A percentile compares a stretch with the other conserved stretches of the same genome.
Conservation (phyloP, 108 stramenopile species). For the Cyclostephanos invisitatus region DNA sequence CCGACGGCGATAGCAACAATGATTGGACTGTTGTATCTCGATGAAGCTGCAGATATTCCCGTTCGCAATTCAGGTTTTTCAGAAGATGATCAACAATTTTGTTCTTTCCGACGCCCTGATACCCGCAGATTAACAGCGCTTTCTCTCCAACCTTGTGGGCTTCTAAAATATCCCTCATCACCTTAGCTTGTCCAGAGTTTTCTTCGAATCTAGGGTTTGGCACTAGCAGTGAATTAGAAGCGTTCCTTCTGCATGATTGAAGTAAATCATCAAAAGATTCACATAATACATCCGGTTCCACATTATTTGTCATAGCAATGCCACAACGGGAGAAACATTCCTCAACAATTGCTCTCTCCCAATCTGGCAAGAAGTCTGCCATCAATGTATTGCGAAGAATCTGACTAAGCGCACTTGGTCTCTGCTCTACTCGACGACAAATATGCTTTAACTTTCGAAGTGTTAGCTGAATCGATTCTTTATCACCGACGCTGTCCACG, state of each 20-base stretch:
- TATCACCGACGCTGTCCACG: slow-evolving; percentile 53
- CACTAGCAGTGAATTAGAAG: slow-evolving; percentile 52
- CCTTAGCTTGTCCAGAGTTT: slow-evolving; percentile 48
- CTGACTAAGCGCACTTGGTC: slow-evolving; percentile 26
- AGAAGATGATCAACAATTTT: slow-evolving; percentile 74
- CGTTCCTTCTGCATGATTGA: slow-evolving; percentile 24
- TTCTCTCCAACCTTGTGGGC: slow-evolving; percentile 66
- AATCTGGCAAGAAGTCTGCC: slow-evolving; percentile 54
- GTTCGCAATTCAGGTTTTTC: slow-evolving; percentile 63
- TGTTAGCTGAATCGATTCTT: slow-evolving; percentile 46
- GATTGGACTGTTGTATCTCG: slow-evolving; percentile 85
- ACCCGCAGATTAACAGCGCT: slow-evolving; percentile 75
- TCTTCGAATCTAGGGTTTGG: slow-evolving; percentile 50
- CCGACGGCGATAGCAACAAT: slow-evolving; percentile 62
- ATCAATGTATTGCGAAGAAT: slow-evolving; percentile 45
- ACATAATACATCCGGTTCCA: not conserved
- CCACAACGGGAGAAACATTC: slow-evolving; percentile 42
- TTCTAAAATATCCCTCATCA: slow-evolving; percentile 56
- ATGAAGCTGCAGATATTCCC: slow-evolving; percentile 94
- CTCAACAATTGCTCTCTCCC: slow-evolving; percentile 46
- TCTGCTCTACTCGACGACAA: slow-evolving; percentile 46
- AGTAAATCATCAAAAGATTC: slow-evolving; percentile 27
- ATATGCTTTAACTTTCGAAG: slow-evolving; percentile 61
- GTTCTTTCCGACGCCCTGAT: slow-evolving; percentile 95
- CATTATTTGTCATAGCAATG: slow-evolving; percentile 13